These are phyloP conservation scores for Nasturtium officinale DNA, from an alignment of 345 rosid species.

Conservation along the genomic window DNA sequence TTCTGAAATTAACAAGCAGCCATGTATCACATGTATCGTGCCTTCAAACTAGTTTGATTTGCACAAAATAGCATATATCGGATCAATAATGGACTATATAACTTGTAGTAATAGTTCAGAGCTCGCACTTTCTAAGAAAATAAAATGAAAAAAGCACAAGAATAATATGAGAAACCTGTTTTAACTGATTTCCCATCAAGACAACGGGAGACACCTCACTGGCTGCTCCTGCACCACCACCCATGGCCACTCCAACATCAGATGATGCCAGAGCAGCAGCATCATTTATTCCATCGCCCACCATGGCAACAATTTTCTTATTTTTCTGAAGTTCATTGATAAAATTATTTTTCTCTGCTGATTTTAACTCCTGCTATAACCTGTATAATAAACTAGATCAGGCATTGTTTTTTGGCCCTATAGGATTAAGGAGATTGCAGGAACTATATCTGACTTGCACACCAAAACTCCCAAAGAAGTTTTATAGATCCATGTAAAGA, in stretches of 20 bases:
- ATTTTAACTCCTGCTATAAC: slow-evolving; percentile 84
- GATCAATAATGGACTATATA: background rate
- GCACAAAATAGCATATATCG: background rate
- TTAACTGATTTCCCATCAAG: slow-evolving; percentile 81
- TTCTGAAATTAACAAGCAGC: background rate
- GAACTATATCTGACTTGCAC: slow-evolving; percentile 4
- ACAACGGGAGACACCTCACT: slow-evolving; percentile 94
- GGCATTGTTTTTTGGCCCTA: background rate
- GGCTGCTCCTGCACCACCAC: slow-evolving; percentile 95
- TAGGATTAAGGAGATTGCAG: background rate
- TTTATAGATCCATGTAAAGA: slow-evolving; percentile 5
- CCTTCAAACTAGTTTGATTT: background rate
- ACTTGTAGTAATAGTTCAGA: slow-evolving; percentile 20
- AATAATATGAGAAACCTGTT: slow-evolving; percentile 66
- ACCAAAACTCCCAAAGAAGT: background rate
- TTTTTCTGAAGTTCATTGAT: slow-evolving; percentile 70
- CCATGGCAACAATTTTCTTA: slow-evolving; percentile 85
- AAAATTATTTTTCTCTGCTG: slow-evolving; percentile 76
- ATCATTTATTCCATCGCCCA: slow-evolving; percentile 97
- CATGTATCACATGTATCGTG: background rate
- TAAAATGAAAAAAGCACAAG: background rate
- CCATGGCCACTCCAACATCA: slow-evolving; percentile 92
- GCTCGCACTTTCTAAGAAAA: slow-evolving; percentile 3
- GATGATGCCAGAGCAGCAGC: slow-evolving; percentile 95
- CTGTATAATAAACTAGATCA: slow-evolving; percentile 45